These are phyloP conservation scores for Silene noctiflora DNA, from an alignment of 179 eudicot genomes.

Conservation along the genomic window DNA sequence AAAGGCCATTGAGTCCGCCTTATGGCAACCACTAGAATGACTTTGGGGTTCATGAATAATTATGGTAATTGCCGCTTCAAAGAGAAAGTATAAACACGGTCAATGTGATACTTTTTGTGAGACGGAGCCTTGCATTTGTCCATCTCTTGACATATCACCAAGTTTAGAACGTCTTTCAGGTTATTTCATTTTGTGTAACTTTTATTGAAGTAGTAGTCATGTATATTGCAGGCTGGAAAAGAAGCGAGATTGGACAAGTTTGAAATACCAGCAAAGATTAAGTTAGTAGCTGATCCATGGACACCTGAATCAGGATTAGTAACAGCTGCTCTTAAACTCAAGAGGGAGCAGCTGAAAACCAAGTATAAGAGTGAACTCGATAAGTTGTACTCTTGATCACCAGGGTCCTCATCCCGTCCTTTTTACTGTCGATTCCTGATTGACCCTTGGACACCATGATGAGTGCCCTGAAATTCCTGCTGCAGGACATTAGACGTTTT, in stretches of 20 bases:
- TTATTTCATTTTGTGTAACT: neutral
- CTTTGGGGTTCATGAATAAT: neutral
- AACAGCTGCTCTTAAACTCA: slow-evolving; percentile 82
- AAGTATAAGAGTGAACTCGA: slow-evolving; percentile 69
- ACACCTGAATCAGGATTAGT: slow-evolving; percentile 93
- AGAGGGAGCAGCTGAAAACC: slow-evolving; percentile 81
- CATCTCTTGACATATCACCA: no score
- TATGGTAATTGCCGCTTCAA: no score
- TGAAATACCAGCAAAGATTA: slow-evolving; percentile 76
- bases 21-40: neutral
- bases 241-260: slow-evolving; percentile 68
- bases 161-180: neutral
- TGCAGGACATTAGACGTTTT: slow-evolving; percentile 4
- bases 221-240: slow-evolving; percentile 56
- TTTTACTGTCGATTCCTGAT: neutral
- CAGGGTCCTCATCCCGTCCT: neutral
- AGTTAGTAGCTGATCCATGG: slow-evolving; percentile 77
- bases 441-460: neutral
- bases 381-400: slow-evolving; percentile 39
- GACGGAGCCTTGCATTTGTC: no score
- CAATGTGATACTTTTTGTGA: no score
- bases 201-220: neutral
- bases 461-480: neutral
- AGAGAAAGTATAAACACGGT: no score
- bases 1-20: neutral